Evolutionary conservation across 2,329 filamentous ascomycete species (phyloP).

Genomic region (Fusarium kyushuense): DNA sequence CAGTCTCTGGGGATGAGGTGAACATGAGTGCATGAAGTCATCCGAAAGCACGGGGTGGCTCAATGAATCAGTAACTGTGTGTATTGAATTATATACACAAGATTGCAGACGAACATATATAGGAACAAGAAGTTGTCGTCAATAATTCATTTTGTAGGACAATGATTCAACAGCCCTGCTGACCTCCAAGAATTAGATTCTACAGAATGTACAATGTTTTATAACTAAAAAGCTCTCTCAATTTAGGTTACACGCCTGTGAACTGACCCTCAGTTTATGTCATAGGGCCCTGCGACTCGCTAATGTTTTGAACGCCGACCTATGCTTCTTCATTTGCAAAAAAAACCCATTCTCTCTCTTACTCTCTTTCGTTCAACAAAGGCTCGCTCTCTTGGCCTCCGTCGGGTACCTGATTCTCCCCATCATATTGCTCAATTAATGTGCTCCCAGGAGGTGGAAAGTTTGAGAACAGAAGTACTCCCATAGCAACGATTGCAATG

Average conservation of each 20-base stretch:
- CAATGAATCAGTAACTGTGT: too few species aligned
- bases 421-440: slow-evolving; percentile 48
- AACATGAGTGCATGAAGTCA: neutral
- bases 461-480: slow-evolving; percentile 57
- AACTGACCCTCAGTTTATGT: fast-evolving
- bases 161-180: too few species aligned
- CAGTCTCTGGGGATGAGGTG: slow-evolving; percentile 15
- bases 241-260: neutral
- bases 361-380: neutral
- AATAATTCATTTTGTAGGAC: too few species aligned
- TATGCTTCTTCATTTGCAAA: neutral
- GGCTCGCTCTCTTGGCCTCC: neutral
- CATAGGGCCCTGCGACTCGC: neutral
- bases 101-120: neutral
- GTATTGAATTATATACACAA: too few species aligned
- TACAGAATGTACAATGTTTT: too few species aligned
- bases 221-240: neutral
- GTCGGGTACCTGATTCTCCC: slow-evolving; percentile 1
- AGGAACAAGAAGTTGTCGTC: too few species aligned
- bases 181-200: too few species aligned
- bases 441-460: slow-evolving; percentile 57
- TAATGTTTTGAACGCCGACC: neutral
- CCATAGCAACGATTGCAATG: slow-evolving; percentile 61
- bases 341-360: neutral
- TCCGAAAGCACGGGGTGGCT: too few species aligned